A percentile compares a stretch with the other conserved stretches of the same genome.
Conservation (phyloP, 768 basidiomycete species). For the Ephemerocybe angulata region DNA sequence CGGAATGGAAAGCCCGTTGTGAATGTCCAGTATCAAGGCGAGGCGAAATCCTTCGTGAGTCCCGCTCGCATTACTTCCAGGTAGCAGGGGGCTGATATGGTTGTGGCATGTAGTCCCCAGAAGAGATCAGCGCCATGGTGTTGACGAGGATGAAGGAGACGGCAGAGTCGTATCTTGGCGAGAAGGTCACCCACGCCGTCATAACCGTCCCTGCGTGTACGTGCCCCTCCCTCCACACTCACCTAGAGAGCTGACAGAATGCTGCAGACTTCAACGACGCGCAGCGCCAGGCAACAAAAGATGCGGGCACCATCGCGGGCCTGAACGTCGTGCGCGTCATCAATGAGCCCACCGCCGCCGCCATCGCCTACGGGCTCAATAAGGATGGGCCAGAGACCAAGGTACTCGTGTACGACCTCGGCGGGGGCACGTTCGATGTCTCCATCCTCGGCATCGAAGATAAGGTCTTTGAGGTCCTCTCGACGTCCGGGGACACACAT, state of each 20-base stretch:
- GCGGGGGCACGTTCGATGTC: conserved; percentile 98
- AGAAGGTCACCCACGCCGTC: conserved; percentile 59
- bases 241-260: conserved; percentile 18
- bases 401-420: conserved; percentile 97
- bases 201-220: conserved; percentile 56
- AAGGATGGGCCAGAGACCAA: conserved; percentile 92
- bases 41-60: conserved; percentile 53
- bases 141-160: conserved; percentile 69
- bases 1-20: conserved; percentile 78
- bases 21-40: conserved; percentile 59
- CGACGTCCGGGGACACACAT: conserved; percentile 92
- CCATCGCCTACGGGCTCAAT: conserved; percentile 87
- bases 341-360: conserved; percentile 98
- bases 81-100: background rate
- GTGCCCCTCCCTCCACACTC: conserved; percentile 3
- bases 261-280: conserved; percentile 69
- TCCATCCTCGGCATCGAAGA: conserved; percentile 93
- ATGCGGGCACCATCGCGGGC: conserved; percentile 96
- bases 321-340: conserved; percentile 97
- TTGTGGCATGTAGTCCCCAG: conserved; percentile 43
- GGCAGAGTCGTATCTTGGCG: conserved; percentile 65
- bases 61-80: background rate
- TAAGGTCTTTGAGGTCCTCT: conserved; percentile 86
- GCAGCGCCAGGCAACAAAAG: conserved; percentile 97
- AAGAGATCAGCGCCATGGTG: conserved; percentile 68